Conservation (phyloP, 306 rosid genomes). For the Cyamopsis tetragonoloba region DNA sequence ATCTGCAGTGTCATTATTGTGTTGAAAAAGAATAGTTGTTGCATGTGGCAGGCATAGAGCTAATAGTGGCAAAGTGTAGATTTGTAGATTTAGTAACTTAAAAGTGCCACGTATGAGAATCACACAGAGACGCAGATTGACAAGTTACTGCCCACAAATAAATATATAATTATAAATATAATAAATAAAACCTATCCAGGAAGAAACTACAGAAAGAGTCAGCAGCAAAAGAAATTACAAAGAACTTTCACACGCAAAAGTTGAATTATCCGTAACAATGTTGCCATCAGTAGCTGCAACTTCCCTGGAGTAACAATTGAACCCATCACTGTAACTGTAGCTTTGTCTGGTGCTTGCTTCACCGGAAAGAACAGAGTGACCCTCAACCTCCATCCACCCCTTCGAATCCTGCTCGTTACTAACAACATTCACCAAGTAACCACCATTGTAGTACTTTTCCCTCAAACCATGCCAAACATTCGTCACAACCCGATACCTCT, state of each 20-base stretch:
- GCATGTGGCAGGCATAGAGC: too few relatives aligned
- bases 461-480: conserved; percentile 50
- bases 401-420: conserved; percentile 45
- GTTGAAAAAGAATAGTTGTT: too few relatives aligned
- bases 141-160: conserved; percentile 10
- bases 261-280: conserved; percentile 35
- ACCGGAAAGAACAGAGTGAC: conserved; percentile 63
- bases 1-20: too few relatives aligned
- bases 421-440: neutral
- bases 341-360: conserved; percentile 47
- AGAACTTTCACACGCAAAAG: conserved; percentile 33
- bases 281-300: conserved; percentile 40
- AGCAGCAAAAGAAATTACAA: conserved; percentile 13
- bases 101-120: neutral
- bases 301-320: conserved; percentile 39
- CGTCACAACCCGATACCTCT: conserved; percentile 40
- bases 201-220: conserved; percentile 18
- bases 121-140: neutral
- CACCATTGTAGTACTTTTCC: conserved; percentile 32
- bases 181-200: neutral
- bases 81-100: neutral
- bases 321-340: conserved; percentile 29
- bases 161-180: too few relatives aligned
- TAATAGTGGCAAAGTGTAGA: too few relatives aligned
- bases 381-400: conserved; percentile 83